Evolutionary conservation across 2,329 filamentous ascomycete species (phyloP), one percentile per base, ranked within the genome.

Genomic region (Pseudofabraea citricarpa): DNA sequence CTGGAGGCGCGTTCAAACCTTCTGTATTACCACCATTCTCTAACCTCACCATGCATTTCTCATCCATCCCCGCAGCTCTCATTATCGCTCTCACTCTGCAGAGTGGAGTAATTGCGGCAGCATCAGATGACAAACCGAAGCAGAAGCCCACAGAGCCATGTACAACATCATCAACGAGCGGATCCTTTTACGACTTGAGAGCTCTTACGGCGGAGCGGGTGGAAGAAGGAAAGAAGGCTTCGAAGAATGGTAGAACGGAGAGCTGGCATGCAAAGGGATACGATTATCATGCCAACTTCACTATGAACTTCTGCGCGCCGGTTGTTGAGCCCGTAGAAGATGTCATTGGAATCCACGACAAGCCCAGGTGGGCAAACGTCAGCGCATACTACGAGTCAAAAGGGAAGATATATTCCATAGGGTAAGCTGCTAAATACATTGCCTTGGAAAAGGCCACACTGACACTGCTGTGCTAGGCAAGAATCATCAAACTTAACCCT

Each of bases 231-330:
- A 64, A 65, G 45, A 69, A 68, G 48, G 58, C 64, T 31, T 59
- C 61, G 36, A 73, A 83, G 54, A 73, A 75, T 18, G 72, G 70
- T 10, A 77, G 81, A 31, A 72, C 73, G 43, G 71, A 77, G 47
- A 83, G 73, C 58, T 77, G 75, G 69, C 73, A 79, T 50, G 80
- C 84, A 6, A 77, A 76, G 46, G 87, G 87, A 24, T 85, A 81
- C 62, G 87, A 91, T 64, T 87, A 90, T 31, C 45, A 55, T 37
- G 36, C 80, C 51, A 91, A 91, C 68, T 93, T 93, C 58, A 91
- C 87, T 2, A 61, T 91, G 56, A 93, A 93, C 66, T 83, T 93
- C 55, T 93, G 87, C 68, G 81, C 75, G 26, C 72, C 85, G 1
- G 84, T 90, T n/a, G 75, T 90, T 13, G 79, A 85, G 54, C 69